Evolutionary conservation across 768 basidiomycete species (phyloP).

Genomic region (Serpula lacrymans): DNA sequence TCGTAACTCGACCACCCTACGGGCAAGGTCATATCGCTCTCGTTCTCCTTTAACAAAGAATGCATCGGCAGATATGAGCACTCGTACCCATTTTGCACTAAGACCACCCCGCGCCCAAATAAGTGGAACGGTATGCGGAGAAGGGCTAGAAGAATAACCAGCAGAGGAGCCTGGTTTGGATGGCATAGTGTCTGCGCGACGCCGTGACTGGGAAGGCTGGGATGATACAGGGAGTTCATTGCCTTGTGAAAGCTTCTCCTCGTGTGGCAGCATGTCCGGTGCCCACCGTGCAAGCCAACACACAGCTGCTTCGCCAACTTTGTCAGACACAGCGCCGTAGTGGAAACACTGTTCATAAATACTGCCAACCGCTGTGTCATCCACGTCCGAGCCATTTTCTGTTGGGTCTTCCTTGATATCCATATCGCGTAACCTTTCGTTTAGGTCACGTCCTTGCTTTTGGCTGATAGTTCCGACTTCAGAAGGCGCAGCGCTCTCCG

Average conservation of each 20-base stretch:
- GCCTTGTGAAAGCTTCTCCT: conserved; percentile 36
- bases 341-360: conserved; percentile 59
- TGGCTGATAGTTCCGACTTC: background rate
- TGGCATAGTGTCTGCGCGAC: conserved; percentile 28
- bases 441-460: conserved; percentile 14
- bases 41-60: conserved; percentile 78
- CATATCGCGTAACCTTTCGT: conserved; percentile 28
- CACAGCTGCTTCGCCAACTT: conserved; percentile 85
- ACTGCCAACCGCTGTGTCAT: conserved; percentile 13
- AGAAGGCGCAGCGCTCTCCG: conserved; percentile 5
- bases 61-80: conserved; percentile 71
- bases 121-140: conserved; percentile 34
- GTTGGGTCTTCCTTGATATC: conserved; percentile 36
- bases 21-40: conserved; percentile 77
- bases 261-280: conserved; percentile 66
- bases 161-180: conserved; percentile 10
- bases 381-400: conserved; percentile 26
- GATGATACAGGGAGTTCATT: conserved; percentile 14
- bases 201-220: conserved; percentile 14
- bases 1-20: conserved; percentile 71
- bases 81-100: conserved; percentile 68
- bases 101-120: conserved; percentile 80
- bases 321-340: conserved; percentile 88
- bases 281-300: conserved; percentile 92
- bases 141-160: conserved; percentile 10